Evolutionary conservation across 208 protist genomes (phyloP), one percentile per base, ranked within the genome.

Genomic region (Leishmania mexicana): DNA sequence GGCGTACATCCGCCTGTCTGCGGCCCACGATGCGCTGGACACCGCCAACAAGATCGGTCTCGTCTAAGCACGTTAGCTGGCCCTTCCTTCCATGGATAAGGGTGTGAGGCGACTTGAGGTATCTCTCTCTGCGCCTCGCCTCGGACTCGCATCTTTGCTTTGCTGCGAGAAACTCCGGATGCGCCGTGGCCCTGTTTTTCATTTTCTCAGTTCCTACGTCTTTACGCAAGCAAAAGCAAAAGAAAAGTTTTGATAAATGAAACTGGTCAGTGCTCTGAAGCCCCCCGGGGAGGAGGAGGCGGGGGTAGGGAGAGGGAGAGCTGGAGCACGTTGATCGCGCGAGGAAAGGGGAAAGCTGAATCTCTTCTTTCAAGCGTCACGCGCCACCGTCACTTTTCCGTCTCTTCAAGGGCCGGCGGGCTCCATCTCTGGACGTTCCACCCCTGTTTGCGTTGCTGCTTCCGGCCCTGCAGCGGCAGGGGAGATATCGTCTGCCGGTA

Each of bases 41-140:
- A 98, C 99, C 85, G 99, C 99, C 83, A 99, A 98, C 98, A 99
- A 99, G 94, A 99, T 99, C 76, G 97, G 98, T 82, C 89, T 98
- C 24, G 67, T 72, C 24, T 72, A 72, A 72, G 67, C 67, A 45
- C 21, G 67, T 49, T 31, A 11, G 67, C 40, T 49, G 67, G 28
- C 40, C 49, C 40, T 72, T 28, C 40, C 40, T 49, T 28, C 40
- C 15, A 38, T 19, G 24, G 21, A 17, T 8, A 49, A 13, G 1
- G 67, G 4, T 49, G 19, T 31, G 67, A 72, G 67, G 42, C 7
- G n/a, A 7, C n/a, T 17, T 67, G 51, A 54, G 51, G 24, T 40
- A 6, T 67, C 15, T 40, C 28, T 21, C 13, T 68, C 10, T 40
- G 11, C 31, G 62, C 62, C 62, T 68, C 13, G 62, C 62, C 62